Evolutionary conservation across 2,329 filamentous ascomycete genomes (phyloP).

Genomic region (Tolypocladium nubicola): DNA sequence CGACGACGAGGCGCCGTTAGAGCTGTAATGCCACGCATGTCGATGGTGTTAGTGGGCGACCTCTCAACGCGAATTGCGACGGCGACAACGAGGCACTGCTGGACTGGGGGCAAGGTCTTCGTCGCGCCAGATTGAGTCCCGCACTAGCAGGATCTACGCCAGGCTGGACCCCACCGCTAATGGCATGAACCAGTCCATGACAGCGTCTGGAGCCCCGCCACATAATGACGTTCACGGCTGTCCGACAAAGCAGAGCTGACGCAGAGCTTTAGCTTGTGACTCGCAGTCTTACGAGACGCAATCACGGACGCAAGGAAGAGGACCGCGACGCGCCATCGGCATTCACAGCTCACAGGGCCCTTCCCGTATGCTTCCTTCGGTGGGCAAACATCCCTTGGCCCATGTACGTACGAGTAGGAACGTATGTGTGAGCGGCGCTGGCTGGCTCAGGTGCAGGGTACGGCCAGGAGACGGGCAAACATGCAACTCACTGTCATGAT

Average conservation of each 20-base stretch:
- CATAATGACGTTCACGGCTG: not conserved
- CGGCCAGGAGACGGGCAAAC: not conserved
- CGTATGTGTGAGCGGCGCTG: not conserved
- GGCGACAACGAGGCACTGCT: not conserved
- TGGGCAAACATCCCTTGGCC: not conserved
- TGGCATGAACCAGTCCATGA: not conserved
- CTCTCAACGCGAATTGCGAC: not conserved
- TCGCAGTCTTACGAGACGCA: not conserved
- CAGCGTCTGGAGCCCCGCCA: not conserved
- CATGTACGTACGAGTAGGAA: not conserved
- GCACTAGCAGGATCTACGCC: not conserved
- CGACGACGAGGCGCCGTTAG: not conserved
- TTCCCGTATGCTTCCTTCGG: not conserved
- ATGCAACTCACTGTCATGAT: not conserved
- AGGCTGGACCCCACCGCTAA: not conserved
- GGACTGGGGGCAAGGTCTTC: not conserved
- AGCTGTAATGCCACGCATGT: not conserved
- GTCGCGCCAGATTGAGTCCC: not conserved
- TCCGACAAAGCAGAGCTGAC: not conserved
- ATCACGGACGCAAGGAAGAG: not conserved
- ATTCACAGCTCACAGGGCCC: too few species aligned
- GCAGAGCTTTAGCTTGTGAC: not conserved
- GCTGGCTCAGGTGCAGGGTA: too few species aligned
- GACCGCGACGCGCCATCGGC: not conserved
- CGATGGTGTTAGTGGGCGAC: not conserved